Evolutionary conservation across 2,329 filamentous ascomycete species (phyloP).

Genomic region (Penicillium sp.): DNA sequence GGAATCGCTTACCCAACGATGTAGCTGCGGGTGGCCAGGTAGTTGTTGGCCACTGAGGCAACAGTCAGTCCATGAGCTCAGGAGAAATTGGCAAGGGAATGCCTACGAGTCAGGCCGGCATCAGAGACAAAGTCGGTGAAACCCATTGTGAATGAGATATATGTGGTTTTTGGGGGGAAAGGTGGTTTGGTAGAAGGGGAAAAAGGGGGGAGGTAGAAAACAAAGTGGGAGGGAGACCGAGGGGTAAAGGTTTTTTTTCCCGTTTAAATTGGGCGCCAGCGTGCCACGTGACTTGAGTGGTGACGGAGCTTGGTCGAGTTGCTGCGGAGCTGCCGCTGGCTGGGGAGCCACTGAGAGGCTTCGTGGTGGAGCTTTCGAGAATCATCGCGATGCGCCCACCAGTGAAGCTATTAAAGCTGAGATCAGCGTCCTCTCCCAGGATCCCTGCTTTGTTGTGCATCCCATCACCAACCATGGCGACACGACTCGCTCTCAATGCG

Average conservation of each 20-base stretch:
- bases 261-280: constrained; percentile 21
- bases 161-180: constrained; percentile 24
- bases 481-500: constrained; percentile 33
- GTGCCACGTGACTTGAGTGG: constrained; percentile 34
- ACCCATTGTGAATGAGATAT: constrained; percentile 56
- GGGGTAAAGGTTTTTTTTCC: constrained; percentile 37
- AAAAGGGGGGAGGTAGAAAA: constrained; percentile 21
- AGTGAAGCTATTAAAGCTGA: constrained; percentile 13
- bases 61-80: constrained; percentile 34
- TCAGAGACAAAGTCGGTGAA: constrained; percentile 68
- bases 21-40: constrained; percentile 68
- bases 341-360: constrained; percentile 33
- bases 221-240: constrained; percentile 30
- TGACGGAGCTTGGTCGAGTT: constrained; percentile 31
- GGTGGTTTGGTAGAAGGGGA: constrained; percentile 10
- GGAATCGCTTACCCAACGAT: constrained; percentile 70
- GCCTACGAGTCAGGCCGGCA: constrained; percentile 62
- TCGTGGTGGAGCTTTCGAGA: constrained; percentile 42
- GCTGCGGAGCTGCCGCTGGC: constrained; percentile 24
- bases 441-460: background rate
- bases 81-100: constrained; percentile 24
- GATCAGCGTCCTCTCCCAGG: background rate
- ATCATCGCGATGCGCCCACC: constrained; percentile 28
- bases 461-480: constrained; percentile 31
- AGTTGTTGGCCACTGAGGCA: constrained; percentile 48